phyloP scores from a whole-genome alignment of 148 eudicot species.

The Salicornia ramosissima region DNA sequence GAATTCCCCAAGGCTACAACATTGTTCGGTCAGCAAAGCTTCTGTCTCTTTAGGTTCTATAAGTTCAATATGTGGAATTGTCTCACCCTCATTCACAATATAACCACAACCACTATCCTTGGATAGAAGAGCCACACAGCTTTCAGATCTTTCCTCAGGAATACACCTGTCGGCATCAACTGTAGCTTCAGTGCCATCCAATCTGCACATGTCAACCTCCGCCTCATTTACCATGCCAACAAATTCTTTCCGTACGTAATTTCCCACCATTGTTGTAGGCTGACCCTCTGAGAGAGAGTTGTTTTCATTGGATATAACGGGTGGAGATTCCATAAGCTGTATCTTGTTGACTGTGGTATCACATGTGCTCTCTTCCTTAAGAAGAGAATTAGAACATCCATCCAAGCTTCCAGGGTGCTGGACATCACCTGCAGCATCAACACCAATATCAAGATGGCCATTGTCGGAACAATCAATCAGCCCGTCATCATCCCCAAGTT shows the following conservation, averaged over 20 bases:
- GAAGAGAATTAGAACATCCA: conserved; percentile 22
- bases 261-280: conserved; percentile 21
- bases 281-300: conserved; percentile 20
- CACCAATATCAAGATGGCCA: conserved; percentile 26
- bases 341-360: conserved; percentile 11
- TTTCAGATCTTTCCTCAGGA: conserved; percentile 30
- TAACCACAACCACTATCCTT: conserved; percentile 26
- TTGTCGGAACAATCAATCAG: conserved; percentile 27
- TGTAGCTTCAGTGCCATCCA: conserved; percentile 24
- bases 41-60: conserved; percentile 29
- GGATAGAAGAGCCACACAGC: conserved; percentile 19
- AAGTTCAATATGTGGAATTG: conserved; percentile 18
- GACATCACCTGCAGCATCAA: conserved; percentile 24
- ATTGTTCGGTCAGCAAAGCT: conserved; percentile 29
- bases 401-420: conserved; percentile 27
- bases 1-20: conserved; percentile 24
- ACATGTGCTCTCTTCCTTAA: conserved; percentile 18
- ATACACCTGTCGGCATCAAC: conserved; percentile 21
- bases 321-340: conserved; percentile 23
- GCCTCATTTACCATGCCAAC: conserved; percentile 27
- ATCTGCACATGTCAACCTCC: conserved; percentile 25
- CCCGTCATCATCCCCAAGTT: conserved; percentile 23
- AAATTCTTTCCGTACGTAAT: conserved; percentile 18
- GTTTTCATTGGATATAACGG: conserved; percentile 23
- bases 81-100: conserved; percentile 22